These are phyloP conservation scores for Rhododendron griersonianum DNA, from an alignment of 148 eudicot species.

Conservation along the genomic window DNA sequence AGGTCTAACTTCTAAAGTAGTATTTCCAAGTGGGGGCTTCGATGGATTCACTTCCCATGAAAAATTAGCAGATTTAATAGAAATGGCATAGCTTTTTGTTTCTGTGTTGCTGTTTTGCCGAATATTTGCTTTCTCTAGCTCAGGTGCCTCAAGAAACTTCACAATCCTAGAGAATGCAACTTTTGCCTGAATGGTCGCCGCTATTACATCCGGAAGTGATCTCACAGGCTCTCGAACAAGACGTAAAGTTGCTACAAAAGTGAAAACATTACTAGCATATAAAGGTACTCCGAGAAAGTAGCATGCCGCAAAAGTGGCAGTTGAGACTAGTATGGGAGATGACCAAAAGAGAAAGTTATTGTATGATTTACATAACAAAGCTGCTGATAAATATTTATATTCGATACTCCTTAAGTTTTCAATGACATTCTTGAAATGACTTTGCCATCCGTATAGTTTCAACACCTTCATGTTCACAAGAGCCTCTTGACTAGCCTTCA, in stretches of 20 bases:
- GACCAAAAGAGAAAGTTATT: constrained; percentile 70
- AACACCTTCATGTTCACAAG: constrained; percentile 84
- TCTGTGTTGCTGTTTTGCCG: constrained; percentile 23
- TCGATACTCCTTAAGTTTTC: constrained; percentile 58
- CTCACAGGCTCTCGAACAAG: constrained; percentile 89
- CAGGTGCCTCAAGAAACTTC: constrained; percentile 75
- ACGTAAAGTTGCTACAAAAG: constrained; percentile 82
- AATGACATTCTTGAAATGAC: constrained; percentile 59
- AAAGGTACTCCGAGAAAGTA: constrained; percentile 63
- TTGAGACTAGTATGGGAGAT: constrained; percentile 74
- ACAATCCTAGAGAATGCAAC: constrained; percentile 71
- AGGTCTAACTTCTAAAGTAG: constrained; percentile 51
- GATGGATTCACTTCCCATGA: constrained; percentile 63
- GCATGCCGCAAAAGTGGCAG: constrained; percentile 81
- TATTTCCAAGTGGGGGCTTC: constrained; percentile 49
- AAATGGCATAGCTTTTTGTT: constrained; percentile 20
- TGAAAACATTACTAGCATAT: constrained; percentile 77
- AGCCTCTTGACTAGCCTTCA: constrained; percentile 46
- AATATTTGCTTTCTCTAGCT: constrained; percentile 54
- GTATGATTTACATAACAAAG: constrained; percentile 55
- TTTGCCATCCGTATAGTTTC: constrained; percentile 89
- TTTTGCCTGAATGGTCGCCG: constrained; percentile 75
- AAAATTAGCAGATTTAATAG: constrained; percentile 54
- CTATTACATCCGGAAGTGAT: constrained; percentile 80
- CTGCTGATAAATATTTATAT: constrained; percentile 54